phyloP scores from a whole-genome alignment of 768 basidiomycete species.

The Russula compacta region DNA sequence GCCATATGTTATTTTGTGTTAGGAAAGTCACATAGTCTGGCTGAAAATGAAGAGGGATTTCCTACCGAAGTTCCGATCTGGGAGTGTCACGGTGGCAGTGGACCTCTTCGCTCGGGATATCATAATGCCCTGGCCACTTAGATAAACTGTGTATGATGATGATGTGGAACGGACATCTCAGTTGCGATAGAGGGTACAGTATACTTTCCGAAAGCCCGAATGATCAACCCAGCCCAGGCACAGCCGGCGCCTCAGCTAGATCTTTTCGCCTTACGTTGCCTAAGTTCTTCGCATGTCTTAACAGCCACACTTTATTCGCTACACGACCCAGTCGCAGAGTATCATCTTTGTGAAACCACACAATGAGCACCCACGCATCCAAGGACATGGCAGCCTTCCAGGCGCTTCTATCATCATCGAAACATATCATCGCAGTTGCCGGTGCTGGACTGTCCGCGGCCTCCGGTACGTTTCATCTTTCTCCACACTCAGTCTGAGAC shows the following conservation, averaged over 20 bases:
- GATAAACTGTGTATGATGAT: neutral
- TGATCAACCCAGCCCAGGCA: too few species aligned
- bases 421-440: constrained; percentile 35
- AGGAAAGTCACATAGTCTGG: neutral
- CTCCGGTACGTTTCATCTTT: constrained; percentile 32
- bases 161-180: neutral
- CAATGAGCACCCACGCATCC: neutral
- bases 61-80: neutral
- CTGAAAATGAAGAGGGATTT: neutral
- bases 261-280: too few species aligned
- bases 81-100: neutral
- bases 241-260: too few species aligned
- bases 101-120: neutral
- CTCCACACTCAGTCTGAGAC: neutral
- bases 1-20: neutral
- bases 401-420: constrained; percentile 16
- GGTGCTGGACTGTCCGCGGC: constrained; percentile 61
- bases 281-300: too few species aligned
- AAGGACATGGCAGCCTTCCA: constrained; percentile 8
- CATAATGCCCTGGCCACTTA: neutral
- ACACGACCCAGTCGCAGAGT: too few species aligned
- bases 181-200: neutral
- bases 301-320: too few species aligned
- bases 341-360: neutral
- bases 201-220: too few species aligned